Base-by-base conservation (phyloP, 140 eudicot genomes). In the Anethum foeniculum region DNA sequence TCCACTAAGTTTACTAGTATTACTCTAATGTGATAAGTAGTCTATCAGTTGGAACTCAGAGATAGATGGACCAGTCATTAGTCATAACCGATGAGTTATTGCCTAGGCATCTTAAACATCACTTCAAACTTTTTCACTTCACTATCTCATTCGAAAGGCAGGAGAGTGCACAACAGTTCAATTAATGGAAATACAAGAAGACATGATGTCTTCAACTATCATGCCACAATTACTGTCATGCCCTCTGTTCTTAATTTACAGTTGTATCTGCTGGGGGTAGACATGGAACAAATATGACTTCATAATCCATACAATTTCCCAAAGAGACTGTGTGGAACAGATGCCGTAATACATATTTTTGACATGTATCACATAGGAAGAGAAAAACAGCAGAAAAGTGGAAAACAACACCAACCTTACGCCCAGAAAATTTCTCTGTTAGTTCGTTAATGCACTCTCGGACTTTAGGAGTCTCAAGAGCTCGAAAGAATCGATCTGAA, bases 401-500 rank as follows among this genome's bases (percentile, higher is more conserved):
- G 23, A 16, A 23, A 48, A 46, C 28, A 25, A 15, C 39, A 46
- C 39, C 64, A 46, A 76, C 79, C 79, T 76, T 47, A n/a, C 43
- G 64, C 64, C 64, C 64, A 76, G 43, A 76, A 76, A 47, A 76
- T 44, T 16, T 47, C n/a, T 76, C 43, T 48, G 52, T 76, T 0
- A 76, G 28, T 47, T 76, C 64, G 2, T 76, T 47, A 32, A 76
- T 47, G n/a, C 36, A 21, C 34, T 7, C 64, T 76, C 34, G 79
- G 62, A 76, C 79, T 76, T 25, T 14, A 25, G 79, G 79, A 76
- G 32, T 21, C 79, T 76, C 64, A 46, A 76, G 96, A 77, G 94
- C 96, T 76, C 88, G 89, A 77, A 92, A 92, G 83, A 94, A 94
- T 69, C 97, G 85, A 16, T 92, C 97, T 68, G 98, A 89, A 89